Base-by-base conservation (phyloP, 768 basidiomycete genomes). In the Agaricus sinodeliciosus region DNA sequence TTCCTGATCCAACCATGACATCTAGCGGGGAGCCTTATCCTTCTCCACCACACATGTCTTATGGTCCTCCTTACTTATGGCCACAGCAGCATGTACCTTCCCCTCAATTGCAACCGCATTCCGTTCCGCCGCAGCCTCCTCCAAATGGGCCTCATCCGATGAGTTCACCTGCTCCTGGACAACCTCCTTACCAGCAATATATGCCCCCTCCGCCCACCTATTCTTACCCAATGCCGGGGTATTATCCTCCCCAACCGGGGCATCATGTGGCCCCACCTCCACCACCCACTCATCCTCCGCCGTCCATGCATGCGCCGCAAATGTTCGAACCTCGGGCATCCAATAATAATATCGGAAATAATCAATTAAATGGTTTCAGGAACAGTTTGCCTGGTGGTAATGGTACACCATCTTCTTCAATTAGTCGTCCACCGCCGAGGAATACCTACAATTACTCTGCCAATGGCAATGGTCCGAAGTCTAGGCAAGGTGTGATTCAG, bases 391-490 rank as follows among this genome's bases (percentile, higher is more conserved):
- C 27, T 58, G 62, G 63, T 41, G 71, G 63, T 61, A 69, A 61
- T 46, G 57, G 59, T n/a, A 60, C 58, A 58, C 62, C 64, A 31
- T 60, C 41, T 25, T 9, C 60, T 31, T 39, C 22, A 65, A 59
- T 66, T 59, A 63, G 67, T 27, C 63, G 63, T 44, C 61, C 68
- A 18, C 54, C 60, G 8, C 47, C 55, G 34, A 60, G 68, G 31
- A 63, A 64, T 55, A 42, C 52, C 60, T 48, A 40, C 47, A 48
- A 42, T 18, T 18, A 48, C 51, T 44, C 57, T 56, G 43, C 26
- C 46, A 59, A 67, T 62, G 60, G 58, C 4, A 73, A 67, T 56
- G 66, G 66, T 15, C 58, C 22, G 66, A 72, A 62, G 60, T 65
- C 36, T 55, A 62, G 56, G 40, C 60, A 51, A 43, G 57, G 68